Evolutionary conservation across 2,329 filamentous ascomycete species (phyloP).

Genomic region (Penicillium sp.): DNA sequence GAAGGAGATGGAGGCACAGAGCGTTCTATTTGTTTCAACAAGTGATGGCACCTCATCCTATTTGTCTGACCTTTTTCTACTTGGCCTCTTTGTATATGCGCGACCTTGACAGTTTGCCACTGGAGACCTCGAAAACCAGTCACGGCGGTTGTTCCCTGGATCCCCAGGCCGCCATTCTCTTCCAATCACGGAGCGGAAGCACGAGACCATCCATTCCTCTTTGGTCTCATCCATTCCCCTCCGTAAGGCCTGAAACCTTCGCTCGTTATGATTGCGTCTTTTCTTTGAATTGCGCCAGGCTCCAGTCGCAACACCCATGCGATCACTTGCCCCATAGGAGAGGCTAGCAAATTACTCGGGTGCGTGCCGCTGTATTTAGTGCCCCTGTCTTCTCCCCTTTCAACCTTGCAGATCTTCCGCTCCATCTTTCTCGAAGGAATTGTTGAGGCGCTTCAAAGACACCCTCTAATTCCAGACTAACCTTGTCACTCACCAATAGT

Average conservation of each 20-base stretch:
- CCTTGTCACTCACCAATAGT: constrained; percentile 5
- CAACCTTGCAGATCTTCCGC: constrained; percentile 10
- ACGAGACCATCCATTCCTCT: constrained; percentile 32
- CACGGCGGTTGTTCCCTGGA: too few species aligned
- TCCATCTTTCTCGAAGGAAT: constrained; percentile 4
- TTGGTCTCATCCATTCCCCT: constrained; percentile 12
- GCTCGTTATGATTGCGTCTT: too few species aligned
- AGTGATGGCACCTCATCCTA: too few species aligned
- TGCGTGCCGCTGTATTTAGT: too few species aligned
- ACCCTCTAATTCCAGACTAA: constrained; percentile 10
- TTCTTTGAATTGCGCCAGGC: not conserved
- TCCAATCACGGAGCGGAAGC: constrained; percentile 31
- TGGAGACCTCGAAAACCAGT: too few species aligned
- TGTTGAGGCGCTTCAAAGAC: constrained; percentile 6
- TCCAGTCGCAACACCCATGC: constrained; percentile 8
- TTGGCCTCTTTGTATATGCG: too few species aligned
- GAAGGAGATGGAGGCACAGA: too few species aligned
- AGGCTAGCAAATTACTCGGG: not conserved
- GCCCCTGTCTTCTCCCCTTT: not conserved
- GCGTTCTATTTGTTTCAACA: too few species aligned
- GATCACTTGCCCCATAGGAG: constrained; percentile 14
- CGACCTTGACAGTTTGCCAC: too few species aligned
- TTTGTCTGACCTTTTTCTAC: too few species aligned
- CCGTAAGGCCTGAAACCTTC: constrained; percentile 2
- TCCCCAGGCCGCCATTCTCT: too few species aligned